These are phyloP conservation scores for Colletotrichum spaethianum DNA, from an alignment of 2,329 filamentous ascomycete genomes.

Conservation along the genomic window DNA sequence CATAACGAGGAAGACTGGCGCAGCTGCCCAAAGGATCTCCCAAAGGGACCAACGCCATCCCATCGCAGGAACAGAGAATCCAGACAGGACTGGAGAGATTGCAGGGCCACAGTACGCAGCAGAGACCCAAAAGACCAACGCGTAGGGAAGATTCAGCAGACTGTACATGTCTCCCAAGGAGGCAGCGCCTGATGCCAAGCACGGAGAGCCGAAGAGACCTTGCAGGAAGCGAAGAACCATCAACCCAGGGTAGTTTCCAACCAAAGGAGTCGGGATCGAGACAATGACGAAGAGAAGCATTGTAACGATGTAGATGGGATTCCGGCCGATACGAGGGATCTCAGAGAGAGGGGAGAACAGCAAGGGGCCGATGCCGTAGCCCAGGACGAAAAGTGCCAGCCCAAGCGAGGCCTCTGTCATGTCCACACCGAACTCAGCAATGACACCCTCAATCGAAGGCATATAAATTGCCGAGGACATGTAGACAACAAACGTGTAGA, in stretches of 20 bases:
- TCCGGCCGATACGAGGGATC: conserved; percentile 76
- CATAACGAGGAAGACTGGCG: conserved; percentile 72
- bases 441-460: conserved; percentile 62
- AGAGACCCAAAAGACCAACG: conserved; percentile 70
- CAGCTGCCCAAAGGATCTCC: conserved; percentile 74
- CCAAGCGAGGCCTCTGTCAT: conserved; percentile 68
- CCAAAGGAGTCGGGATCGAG: conserved; percentile 74
- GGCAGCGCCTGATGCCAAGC: conserved; percentile 71
- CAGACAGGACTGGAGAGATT: conserved; percentile 73
- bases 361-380: conserved; percentile 75
- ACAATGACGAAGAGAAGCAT: conserved; percentile 79
- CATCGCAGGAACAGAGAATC: conserved; percentile 70
- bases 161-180: conserved; percentile 69
- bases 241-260: conserved; percentile 74
- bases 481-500: conserved; percentile 75
- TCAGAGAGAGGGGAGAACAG: conserved; percentile 78
- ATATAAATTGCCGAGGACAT: conserved; percentile 64
- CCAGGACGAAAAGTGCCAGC: conserved; percentile 74
- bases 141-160: conserved; percentile 69
- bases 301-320: conserved; percentile 76
- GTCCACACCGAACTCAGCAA: conserved; percentile 66
- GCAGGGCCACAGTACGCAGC: conserved; percentile 56
- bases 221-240: conserved; percentile 76
- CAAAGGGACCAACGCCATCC: conserved; percentile 76
- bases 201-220: conserved; percentile 77